A percentile compares a stretch with the other conserved stretches of the same genome.
phyloP scores from a whole-genome alignment of 768 basidiomycete species.

The Auricularia heimuer region DNA sequence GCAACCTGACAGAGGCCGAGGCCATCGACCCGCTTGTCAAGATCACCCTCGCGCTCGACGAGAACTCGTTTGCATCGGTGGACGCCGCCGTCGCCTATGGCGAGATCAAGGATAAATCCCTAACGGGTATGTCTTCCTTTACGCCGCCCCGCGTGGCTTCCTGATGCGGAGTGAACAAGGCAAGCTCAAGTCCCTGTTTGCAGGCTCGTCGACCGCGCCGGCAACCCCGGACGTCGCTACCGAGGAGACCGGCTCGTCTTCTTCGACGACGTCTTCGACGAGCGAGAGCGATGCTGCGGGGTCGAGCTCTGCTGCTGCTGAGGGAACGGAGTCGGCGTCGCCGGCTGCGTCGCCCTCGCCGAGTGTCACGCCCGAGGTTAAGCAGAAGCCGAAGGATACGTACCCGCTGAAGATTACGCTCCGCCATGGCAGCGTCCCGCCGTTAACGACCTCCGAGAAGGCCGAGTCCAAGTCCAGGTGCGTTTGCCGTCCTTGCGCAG shows the following conservation, averaged over 20 bases:
- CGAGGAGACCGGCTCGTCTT: slow-evolving; percentile 23
- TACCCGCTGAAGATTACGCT: slow-evolving; percentile 57
- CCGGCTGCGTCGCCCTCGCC: slow-evolving; percentile 4
- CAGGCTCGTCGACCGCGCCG: slow-evolving; percentile 37
- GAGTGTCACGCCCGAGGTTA: slow-evolving; percentile 13
- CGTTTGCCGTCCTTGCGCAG: slow-evolving; percentile 13
- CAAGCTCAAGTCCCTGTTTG: slow-evolving; percentile 84
- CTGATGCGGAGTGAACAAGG: slow-evolving; percentile 30
- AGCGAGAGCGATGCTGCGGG: slow-evolving; percentile 26
- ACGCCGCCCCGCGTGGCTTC: slow-evolving; percentile 10
- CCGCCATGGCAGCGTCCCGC: slow-evolving; percentile 56
- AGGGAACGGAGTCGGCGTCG: slow-evolving; percentile 7
- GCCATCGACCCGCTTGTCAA: slow-evolving; percentile 79
- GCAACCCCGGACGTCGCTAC: slow-evolving; percentile 21
- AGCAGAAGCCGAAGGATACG: slow-evolving; percentile 44
- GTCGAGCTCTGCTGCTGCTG: slow-evolving; percentile 10
- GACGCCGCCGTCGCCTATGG: slow-evolving; percentile 71
- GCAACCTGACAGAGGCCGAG: slow-evolving; percentile 75
- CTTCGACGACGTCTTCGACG: slow-evolving; percentile 26
- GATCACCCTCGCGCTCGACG: slow-evolving; percentile 71
- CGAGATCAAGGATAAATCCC: slow-evolving; percentile 70
- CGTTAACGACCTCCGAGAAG: slow-evolving; percentile 74
- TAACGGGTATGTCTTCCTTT: slow-evolving; percentile 43
- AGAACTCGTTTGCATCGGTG: slow-evolving; percentile 78
- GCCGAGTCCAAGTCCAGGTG: slow-evolving; percentile 62